Evolutionary conservation across 805 yeast species (phyloP).

Genomic region (Zygoascus bituminiphila): DNA sequence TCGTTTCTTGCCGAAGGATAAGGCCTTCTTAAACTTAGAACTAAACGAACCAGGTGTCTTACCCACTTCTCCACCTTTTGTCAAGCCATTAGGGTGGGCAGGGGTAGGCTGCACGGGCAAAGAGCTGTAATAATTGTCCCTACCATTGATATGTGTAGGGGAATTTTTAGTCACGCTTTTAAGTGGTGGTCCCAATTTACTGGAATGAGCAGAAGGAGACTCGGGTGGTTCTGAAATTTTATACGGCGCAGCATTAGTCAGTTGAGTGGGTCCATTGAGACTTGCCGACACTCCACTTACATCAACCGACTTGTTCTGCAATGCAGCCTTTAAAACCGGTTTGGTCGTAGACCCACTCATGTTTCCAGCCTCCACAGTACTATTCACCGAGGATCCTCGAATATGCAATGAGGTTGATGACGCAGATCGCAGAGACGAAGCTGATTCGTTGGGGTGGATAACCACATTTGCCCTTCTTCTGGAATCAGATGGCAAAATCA

Average conservation of each 20-base stretch:
- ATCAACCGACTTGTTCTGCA: background rate
- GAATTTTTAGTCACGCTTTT: background rate
- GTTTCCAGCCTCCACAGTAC: background rate
- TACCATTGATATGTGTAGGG: too few species aligned
- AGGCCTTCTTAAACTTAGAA: slow-evolving; percentile 15
- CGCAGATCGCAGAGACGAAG: slow-evolving; percentile 5
- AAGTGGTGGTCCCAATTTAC: background rate
- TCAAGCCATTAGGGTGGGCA: background rate
- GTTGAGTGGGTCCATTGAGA: background rate
- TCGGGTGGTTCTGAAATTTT: background rate
- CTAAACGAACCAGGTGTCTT: background rate
- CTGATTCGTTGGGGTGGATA: slow-evolving; percentile 1
- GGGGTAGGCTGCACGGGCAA: background rate
- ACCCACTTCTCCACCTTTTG: background rate
- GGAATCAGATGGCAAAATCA: slow-evolving; percentile 16
- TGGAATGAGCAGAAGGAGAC: background rate
- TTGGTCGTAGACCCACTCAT: too few species aligned
- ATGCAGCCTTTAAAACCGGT: background rate
- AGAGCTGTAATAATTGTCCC: background rate
- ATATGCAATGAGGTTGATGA: background rate
- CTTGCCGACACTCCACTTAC: background rate
- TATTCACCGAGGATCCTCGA: background rate
- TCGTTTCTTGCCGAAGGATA: slow-evolving; percentile 13
- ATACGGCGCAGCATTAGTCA: background rate
- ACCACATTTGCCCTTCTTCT: slow-evolving; percentile 11